Evolutionary conservation across 306 rosid species (phyloP).

Genomic region (Glycine tomentella): DNA sequence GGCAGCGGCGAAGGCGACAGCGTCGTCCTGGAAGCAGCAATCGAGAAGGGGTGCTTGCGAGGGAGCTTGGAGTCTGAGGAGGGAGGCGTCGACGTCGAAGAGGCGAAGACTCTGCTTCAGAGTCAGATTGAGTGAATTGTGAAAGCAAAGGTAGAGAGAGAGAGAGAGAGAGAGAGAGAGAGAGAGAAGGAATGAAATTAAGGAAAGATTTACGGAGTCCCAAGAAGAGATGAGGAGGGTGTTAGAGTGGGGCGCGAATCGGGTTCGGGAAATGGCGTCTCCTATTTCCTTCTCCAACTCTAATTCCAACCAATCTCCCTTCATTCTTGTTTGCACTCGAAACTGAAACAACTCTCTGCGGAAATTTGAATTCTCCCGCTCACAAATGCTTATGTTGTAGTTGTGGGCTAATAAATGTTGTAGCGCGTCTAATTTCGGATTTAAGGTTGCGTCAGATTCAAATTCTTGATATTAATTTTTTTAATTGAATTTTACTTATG

Average conservation of each 20-base stretch:
- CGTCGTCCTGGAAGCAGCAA: constrained; percentile 74
- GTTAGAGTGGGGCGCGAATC: constrained; percentile 69
- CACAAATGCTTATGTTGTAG: too few species aligned
- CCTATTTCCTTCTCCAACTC: constrained; percentile 51
- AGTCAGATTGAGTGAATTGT: not conserved
- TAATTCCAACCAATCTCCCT: constrained; percentile 42
- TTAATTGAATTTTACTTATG: too few species aligned
- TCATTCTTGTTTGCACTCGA: constrained; percentile 34
- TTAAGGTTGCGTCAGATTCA: too few species aligned
- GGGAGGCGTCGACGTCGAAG: constrained; percentile 65
- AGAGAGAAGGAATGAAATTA: not conserved
- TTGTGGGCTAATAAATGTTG: too few species aligned
- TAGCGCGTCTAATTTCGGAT: too few species aligned
- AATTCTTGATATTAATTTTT: too few species aligned
- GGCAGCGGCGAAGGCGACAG: constrained; percentile 61
- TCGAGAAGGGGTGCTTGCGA: constrained; percentile 74
- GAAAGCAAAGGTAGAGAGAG: too few species aligned
- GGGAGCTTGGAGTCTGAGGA: constrained; percentile 59
- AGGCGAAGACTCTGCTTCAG: constrained; percentile 66
- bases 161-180: not conserved
- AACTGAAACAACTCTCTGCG: too few species aligned
- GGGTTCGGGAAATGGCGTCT: constrained; percentile 68
- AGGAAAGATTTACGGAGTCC: constrained; percentile 68
- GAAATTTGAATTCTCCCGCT: too few species aligned
- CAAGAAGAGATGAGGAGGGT: constrained; percentile 84